phyloP scores from a whole-genome alignment of 202 grass and related monocot genomes.

The Carex sylvatica region DNA sequence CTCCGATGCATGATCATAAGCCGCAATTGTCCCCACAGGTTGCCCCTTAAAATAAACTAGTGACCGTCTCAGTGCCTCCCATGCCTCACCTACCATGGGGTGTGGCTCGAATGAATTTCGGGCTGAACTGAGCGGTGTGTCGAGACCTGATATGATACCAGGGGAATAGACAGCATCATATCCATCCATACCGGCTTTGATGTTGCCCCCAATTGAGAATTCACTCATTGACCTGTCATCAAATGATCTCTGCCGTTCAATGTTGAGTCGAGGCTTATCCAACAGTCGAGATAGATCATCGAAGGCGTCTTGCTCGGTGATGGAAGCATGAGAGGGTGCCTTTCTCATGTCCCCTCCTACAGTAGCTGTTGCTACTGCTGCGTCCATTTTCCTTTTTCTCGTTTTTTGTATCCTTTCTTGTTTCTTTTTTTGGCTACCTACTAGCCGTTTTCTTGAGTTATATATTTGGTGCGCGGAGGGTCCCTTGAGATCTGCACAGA shows the following conservation, averaged over 20 bases:
- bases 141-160: conserved; percentile 42
- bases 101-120: conserved; percentile 80
- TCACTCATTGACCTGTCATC: conserved; percentile 78
- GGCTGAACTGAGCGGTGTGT: conserved; percentile 62
- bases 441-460: conserved; percentile 29
- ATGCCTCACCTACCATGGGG: conserved; percentile 76
- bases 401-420: neutral
- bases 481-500: conserved; percentile 31
- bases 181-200: conserved; percentile 36
- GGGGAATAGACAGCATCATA: conserved; percentile 80
- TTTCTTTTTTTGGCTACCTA: conserved; percentile 6
- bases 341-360: conserved; percentile 34
- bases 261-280: conserved; percentile 73
- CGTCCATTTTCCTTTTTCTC: conserved; percentile 36
- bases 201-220: conserved; percentile 44
- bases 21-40: conserved; percentile 85
- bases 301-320: conserved; percentile 67
- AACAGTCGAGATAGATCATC: conserved; percentile 73
- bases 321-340: conserved; percentile 50
- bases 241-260: conserved; percentile 86
- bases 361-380: conserved; percentile 23
- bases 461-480: conserved; percentile 28
- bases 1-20: conserved; percentile 71
- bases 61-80: conserved; percentile 76
- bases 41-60: conserved; percentile 66